Percentiles rank a stretch among this genome's conserved stretches.
phyloP scores from a whole-genome alignment of 2,329 filamentous ascomycete species.

The Botrytis porri region DNA sequence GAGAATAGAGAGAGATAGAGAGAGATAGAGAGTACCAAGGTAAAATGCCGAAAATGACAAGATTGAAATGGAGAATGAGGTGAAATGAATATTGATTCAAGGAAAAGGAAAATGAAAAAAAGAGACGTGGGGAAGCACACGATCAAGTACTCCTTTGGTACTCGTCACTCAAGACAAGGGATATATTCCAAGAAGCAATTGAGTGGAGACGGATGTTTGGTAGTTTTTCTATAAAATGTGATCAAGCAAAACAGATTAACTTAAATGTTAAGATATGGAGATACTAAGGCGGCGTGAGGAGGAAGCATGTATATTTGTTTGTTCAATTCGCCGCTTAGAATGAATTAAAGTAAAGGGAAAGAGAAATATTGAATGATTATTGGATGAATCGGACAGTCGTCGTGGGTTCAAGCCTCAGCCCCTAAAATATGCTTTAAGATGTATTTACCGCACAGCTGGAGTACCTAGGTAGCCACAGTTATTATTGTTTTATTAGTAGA shows the following conservation, averaged over 20 bases:
- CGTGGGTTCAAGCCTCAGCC: neutral
- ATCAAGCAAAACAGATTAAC: constrained; percentile 7
- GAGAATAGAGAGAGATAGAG: neutral
- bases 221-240: neutral
- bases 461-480: neutral
- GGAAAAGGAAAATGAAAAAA: neutral
- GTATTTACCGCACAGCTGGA: neutral
- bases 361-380: neutral
- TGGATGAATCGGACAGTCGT: neutral
- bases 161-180: constrained; percentile 1
- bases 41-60: neutral
- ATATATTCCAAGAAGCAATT: neutral
- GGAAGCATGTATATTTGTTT: neutral
- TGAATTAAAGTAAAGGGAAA: neutral
- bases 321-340: neutral
- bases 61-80: neutral
- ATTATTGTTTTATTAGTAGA: neutral
- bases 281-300: constrained; percentile 13
- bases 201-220: constrained; percentile 4
- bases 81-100: neutral
- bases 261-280: neutral
- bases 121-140: constrained; percentile 11
- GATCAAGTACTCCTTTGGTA: constrained; percentile 16
- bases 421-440: neutral
- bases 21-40: neutral